Percentiles rank a stretch among this genome's conserved stretches.
Conservation (phyloP, 2,329 filamentous ascomycete genomes). For the Fusarium buharicum region DNA sequence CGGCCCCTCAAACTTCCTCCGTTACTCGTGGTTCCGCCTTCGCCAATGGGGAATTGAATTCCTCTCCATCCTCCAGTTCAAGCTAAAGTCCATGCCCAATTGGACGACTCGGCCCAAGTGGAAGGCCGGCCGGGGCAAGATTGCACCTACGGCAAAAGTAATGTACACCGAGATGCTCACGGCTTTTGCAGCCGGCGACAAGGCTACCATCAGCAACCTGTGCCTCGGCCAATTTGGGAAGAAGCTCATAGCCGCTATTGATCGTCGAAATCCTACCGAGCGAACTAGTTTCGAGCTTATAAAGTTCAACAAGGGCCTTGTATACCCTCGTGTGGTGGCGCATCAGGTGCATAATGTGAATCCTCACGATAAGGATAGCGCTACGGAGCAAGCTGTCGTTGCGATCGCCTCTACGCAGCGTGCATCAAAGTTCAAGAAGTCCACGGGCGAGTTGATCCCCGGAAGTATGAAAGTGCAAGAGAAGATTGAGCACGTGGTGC, state of each 20-base stretch:
- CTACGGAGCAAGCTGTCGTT: constrained; percentile 67
- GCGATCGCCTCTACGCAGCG: constrained; percentile 67
- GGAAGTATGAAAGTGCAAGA: constrained; percentile 63
- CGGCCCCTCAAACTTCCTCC: constrained; percentile 44
- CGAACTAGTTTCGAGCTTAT: constrained; percentile 65
- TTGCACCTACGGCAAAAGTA: constrained; percentile 64
- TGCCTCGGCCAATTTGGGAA: constrained; percentile 65
- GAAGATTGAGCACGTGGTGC: constrained; percentile 72
- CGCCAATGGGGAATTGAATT: constrained; percentile 52
- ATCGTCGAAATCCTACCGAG: constrained; percentile 59
- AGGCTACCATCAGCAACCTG: constrained; percentile 59
- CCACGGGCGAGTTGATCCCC: constrained; percentile 54
- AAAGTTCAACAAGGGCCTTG: constrained; percentile 55
- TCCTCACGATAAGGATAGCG: constrained; percentile 51
- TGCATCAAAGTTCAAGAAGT: constrained; percentile 55
- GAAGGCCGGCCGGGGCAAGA: constrained; percentile 54
- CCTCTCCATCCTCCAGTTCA: constrained; percentile 51
- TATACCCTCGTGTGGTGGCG: constrained; percentile 63
- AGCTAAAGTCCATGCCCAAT: constrained; percentile 58
- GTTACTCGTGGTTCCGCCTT: constrained; percentile 53
- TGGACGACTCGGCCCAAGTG: constrained; percentile 56
- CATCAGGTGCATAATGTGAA: constrained; percentile 63
- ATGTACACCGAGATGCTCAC: constrained; percentile 71
- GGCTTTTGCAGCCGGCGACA: constrained; percentile 69
- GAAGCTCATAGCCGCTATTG: constrained; percentile 64